Evolutionary conservation across 768 basidiomycete species (phyloP).

Genomic region (Suillus americanus): DNA sequence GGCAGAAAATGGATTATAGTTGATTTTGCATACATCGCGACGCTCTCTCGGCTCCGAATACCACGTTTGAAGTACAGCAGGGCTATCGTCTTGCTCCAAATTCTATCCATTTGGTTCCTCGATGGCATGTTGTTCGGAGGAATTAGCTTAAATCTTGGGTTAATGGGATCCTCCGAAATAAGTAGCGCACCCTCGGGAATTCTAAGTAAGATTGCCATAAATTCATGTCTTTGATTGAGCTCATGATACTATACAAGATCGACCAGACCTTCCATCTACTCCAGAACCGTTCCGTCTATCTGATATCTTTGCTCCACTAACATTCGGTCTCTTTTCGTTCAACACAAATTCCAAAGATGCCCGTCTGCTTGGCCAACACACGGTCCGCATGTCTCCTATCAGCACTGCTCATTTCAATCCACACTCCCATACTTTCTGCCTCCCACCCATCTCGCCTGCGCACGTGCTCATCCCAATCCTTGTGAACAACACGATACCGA

Average conservation of each 20-base stretch:
- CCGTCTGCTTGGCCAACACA: conserved; percentile 83
- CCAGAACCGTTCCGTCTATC: conserved; percentile 48
- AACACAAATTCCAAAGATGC: conserved; percentile 42
- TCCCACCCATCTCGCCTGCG: conserved; percentile 50
- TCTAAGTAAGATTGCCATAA: conserved; percentile 27
- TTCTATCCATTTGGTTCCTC: conserved; percentile 58
- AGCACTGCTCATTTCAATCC: conserved; percentile 92
- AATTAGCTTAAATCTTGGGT: conserved; percentile 55
- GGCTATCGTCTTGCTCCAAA: conserved; percentile 62
- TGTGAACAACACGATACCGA: conserved; percentile 86
- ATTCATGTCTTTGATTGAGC: conserved; percentile 7
- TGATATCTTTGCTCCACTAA: conserved; percentile 47
- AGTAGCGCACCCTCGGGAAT: conserved; percentile 15
- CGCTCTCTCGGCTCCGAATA: conserved; percentile 66
- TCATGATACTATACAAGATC: conserved; percentile 21
- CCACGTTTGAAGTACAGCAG: conserved; percentile 70
- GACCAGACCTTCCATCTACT: conserved; percentile 40
- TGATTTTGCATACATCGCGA: conserved; percentile 59
- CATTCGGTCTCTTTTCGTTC: conserved; percentile 49
- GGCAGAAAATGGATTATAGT: conserved; percentile 72
- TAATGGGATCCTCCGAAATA: conserved; percentile 13
- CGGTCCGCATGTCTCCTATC: conserved; percentile 89
- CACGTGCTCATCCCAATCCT: conserved; percentile 76
- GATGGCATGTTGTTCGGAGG: conserved; percentile 74
- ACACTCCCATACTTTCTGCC: conserved; percentile 68